Evolutionary conservation across 2,329 filamentous ascomycete genomes (phyloP).

Genomic region (Akanthomyces uredinophilus): DNA sequence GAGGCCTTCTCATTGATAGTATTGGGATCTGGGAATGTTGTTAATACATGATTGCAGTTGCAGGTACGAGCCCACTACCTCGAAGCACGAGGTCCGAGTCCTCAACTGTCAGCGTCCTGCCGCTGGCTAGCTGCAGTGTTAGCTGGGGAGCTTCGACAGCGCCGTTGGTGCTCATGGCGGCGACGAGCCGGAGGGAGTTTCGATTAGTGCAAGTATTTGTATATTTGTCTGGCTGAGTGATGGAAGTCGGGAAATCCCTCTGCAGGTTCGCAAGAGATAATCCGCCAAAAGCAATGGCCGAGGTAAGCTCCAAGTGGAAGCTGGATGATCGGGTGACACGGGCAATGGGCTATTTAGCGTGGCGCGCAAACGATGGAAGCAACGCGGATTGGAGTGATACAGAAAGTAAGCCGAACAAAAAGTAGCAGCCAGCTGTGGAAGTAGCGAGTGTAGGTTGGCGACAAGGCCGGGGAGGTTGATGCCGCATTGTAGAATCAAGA

Average conservation of each 20-base stretch:
- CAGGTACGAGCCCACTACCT: not conserved
- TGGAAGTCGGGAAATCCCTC: not conserved
- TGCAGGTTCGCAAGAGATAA: not conserved
- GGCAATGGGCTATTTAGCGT: not conserved
- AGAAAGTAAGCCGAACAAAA: not conserved
- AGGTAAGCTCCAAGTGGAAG: not conserved
- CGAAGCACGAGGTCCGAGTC: slow-evolving; percentile 2
- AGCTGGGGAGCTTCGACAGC: not conserved
- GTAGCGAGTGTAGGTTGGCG: not conserved
- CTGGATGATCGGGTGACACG: not conserved
- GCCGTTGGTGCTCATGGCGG: slow-evolving; percentile 6
- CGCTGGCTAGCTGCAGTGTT: slow-evolving; percentile 2
- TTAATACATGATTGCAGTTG: not conserved
- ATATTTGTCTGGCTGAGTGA: not conserved
- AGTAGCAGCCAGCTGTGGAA: not conserved
- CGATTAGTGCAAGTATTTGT: not conserved
- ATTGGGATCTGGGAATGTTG: not conserved
- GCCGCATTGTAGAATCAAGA: not conserved
- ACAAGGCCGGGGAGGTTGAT: not conserved
- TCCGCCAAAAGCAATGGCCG: not conserved
- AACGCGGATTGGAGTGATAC: not conserved
- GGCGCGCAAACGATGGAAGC: not conserved
- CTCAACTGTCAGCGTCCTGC: slow-evolving; percentile 1
- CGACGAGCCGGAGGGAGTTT: not conserved
- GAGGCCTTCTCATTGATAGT: not conserved